Conservation (phyloP, 345 rosid genomes). For the Rubroshorea leprosula region DNA sequence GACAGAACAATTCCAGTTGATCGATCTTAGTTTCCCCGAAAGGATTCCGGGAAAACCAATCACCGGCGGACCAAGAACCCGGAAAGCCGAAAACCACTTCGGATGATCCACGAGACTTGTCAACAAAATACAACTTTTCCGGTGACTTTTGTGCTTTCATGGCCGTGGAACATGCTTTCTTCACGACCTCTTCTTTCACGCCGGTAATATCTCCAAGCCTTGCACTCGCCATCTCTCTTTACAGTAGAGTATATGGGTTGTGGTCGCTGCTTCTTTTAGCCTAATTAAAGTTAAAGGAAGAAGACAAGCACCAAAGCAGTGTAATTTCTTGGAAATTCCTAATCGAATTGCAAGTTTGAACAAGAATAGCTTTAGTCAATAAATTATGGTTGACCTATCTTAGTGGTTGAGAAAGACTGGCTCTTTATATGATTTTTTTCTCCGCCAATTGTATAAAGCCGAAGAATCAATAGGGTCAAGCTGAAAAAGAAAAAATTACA, state of each 20-base stretch:
- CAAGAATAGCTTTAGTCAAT: no score
- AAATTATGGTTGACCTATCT: no score
- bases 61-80: conserved; percentile 34
- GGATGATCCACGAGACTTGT: conserved; percentile 17
- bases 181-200: conserved; percentile 33
- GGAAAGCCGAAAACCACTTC: conserved; percentile 39
- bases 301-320: background rate
- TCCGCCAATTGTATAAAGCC: no score
- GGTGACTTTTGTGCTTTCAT: conserved; percentile 25
- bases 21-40: conserved; percentile 53
- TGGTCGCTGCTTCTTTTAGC: background rate
- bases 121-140: conserved; percentile 21
- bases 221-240: conserved; percentile 20
- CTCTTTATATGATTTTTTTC: no score
- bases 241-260: background rate
- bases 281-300: background rate
- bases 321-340: background rate
- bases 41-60: conserved; percentile 30
- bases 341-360: no score
- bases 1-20: conserved; percentile 22
- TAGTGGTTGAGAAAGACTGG: no score
- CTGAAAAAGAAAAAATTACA: no score
- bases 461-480: no score
- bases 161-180: conserved; percentile 33
- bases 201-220: conserved; percentile 19